Percentiles rank a stretch among this genome's conserved stretches.
phyloP scores from a whole-genome alignment of 2,329 filamentous ascomycete species.

The Pseudopithomyces maydicus region DNA sequence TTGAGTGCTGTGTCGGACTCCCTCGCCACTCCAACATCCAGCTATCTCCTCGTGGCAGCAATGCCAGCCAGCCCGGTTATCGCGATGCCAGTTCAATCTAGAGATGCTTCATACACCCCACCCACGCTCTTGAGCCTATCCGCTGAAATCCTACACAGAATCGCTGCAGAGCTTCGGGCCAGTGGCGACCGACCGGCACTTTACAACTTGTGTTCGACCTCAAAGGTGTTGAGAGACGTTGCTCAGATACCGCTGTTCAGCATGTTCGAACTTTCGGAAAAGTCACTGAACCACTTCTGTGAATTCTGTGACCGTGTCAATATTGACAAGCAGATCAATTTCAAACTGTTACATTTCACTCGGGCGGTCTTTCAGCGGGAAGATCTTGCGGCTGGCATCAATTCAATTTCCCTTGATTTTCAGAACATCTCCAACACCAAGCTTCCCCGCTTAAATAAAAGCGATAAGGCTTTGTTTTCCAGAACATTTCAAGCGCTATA shows the following conservation, averaged over 20 bases:
- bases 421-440: not conserved
- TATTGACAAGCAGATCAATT: too few relatives aligned
- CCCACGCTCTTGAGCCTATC: not conserved
- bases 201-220: constrained; percentile 1
- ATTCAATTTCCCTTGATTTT: not conserved
- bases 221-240: not conserved
- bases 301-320: too few relatives aligned
- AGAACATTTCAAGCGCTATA: not conserved
- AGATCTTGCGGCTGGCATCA: not conserved
- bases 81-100: too few relatives aligned
- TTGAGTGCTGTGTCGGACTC: too few relatives aligned
- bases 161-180: not conserved
- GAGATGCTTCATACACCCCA: too few relatives aligned
- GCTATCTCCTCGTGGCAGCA: too few relatives aligned
- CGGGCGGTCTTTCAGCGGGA: not conserved
- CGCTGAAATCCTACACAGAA: not conserved
- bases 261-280: not conserved
- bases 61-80: too few relatives aligned
- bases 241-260: constrained; percentile 1
- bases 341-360: not conserved
- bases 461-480: not conserved
- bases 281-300: not conserved
- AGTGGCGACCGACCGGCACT: not conserved
- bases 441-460: not conserved
- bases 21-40: too few relatives aligned